A percentile compares a stretch with the other conserved stretches of the same genome.
phyloP scores from a whole-genome alignment of 2,329 filamentous ascomycete genomes.

The Fusarium chuoi region DNA sequence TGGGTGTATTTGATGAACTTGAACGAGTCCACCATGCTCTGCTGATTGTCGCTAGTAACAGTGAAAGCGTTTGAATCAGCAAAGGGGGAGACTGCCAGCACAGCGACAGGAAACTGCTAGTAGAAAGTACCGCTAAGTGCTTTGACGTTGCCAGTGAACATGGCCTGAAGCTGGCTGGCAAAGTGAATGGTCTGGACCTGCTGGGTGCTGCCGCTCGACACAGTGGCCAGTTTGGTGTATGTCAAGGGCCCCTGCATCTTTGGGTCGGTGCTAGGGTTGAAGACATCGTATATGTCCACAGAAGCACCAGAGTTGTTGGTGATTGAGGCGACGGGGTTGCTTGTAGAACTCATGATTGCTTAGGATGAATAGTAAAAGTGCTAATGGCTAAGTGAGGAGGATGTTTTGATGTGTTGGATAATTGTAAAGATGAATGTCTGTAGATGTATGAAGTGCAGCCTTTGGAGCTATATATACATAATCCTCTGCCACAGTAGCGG shows the following conservation, averaged over 20 bases:
- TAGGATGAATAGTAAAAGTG: no score
- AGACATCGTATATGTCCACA: conserved; percentile 2
- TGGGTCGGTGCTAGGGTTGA: background rate
- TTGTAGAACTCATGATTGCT: background rate
- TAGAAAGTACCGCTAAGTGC: background rate
- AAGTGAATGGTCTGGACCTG: background rate
- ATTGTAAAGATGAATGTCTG: background rate
- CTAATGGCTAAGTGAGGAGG: background rate
- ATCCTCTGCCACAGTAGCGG: accelerated
- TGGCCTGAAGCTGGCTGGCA: background rate
- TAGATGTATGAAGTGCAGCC: no score
- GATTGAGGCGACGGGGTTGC: background rate
- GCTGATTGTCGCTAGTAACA: background rate
- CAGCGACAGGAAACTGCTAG: background rate
- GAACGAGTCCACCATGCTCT: conserved; percentile 1
- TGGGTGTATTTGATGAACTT: conserved; percentile 8
- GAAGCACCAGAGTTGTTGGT: background rate
- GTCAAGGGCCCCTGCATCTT: background rate
- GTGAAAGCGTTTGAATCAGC: background rate
- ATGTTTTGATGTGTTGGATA: background rate
- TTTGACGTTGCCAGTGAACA: background rate
- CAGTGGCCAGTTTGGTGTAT: background rate
- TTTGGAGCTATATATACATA: background rate
- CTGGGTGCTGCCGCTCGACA: background rate
- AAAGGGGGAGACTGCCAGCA: background rate